Conservation (phyloP, 495 filamentous ascomycete species). For the Lichina pygmaea region DNA sequence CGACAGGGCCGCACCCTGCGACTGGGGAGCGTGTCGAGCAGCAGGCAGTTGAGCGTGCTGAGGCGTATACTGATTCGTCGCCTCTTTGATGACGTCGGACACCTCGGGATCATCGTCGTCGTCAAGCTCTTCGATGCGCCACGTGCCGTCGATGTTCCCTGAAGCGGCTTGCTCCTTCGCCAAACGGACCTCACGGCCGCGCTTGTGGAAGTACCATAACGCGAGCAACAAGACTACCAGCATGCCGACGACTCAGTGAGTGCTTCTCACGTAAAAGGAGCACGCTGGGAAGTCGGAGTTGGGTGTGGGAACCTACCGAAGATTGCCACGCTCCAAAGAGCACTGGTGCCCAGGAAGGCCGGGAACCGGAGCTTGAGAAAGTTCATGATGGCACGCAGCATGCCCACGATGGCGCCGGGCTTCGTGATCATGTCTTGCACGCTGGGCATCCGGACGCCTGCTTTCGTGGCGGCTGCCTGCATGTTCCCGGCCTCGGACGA, state of each 20-base stretch:
- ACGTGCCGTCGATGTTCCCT: background rate
- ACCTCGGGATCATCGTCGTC: background rate
- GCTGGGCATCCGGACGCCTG: conserved; percentile 19
- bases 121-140: background rate
- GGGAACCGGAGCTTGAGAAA: conserved; percentile 66
- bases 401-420: conserved; percentile 52
- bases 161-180: conserved; percentile 24
- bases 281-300: background rate
- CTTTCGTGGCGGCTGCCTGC: conserved; percentile 19
- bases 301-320: conserved; percentile 31
- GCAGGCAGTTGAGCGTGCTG: too few species aligned
- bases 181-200: conserved; percentile 59
- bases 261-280: background rate
- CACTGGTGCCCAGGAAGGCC: conserved; percentile 53
- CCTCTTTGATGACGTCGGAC: too few species aligned
- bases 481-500: conserved; percentile 18
- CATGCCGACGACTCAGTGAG: conserved; percentile 2
- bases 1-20: too few species aligned
- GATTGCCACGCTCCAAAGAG: conserved; percentile 60
- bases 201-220: conserved; percentile 93
- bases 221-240: conserved; percentile 55
- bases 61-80: too few species aligned
- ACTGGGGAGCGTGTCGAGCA: too few species aligned
- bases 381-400: conserved; percentile 66
- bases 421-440: conserved; percentile 64